Percentiles rank a stretch among this genome's conserved stretches.
Evolutionary conservation across 2,329 filamentous ascomycete species (phyloP).

Genomic region (Atkinsonella hypoxylon): DNA sequence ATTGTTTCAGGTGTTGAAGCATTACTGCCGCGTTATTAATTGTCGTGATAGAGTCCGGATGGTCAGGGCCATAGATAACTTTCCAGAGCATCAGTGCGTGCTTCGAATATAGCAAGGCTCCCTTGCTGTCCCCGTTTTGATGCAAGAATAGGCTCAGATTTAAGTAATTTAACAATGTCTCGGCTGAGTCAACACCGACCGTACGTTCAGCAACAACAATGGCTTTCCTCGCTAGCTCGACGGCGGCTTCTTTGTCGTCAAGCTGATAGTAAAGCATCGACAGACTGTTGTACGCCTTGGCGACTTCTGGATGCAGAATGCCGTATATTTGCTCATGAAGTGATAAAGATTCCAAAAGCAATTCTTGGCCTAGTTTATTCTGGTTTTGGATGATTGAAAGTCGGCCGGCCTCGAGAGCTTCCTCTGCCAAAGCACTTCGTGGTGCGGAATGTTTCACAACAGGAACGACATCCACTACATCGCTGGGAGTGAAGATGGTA

Average conservation of each 20-base stretch:
- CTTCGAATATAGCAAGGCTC: slow-evolving; percentile 77
- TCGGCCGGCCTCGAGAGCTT: slow-evolving; percentile 87
- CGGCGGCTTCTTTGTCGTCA: slow-evolving; percentile 93
- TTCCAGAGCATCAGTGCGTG: slow-evolving; percentile 95
- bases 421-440: slow-evolving; percentile 81
- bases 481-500: slow-evolving; percentile 60
- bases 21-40: slow-evolving; percentile 98
- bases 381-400: slow-evolving; percentile 94
- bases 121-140: slow-evolving; percentile 77
- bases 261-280: slow-evolving; percentile 95
- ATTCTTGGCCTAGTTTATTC: slow-evolving; percentile 89
- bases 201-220: slow-evolving; percentile 94
- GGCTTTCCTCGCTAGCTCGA: slow-evolving; percentile 91
- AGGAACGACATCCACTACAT: slow-evolving; percentile 87
- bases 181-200: slow-evolving; percentile 81
- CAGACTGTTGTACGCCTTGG: slow-evolving; percentile 84
- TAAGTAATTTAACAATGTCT: slow-evolving; percentile 90
- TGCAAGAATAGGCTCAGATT: slow-evolving; percentile 93
- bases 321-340: slow-evolving; percentile 98
- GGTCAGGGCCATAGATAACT: slow-evolving; percentile 83
- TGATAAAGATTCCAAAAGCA: slow-evolving; percentile 89
- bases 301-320: slow-evolving; percentile 91
- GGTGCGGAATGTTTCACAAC: slow-evolving; percentile 90
- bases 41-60: slow-evolving; percentile 96
- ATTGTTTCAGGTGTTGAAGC: slow-evolving; percentile 90